phyloP scores from a whole-genome alignment of 1,139 yeast species.

The Candida glucosophila region DNA sequence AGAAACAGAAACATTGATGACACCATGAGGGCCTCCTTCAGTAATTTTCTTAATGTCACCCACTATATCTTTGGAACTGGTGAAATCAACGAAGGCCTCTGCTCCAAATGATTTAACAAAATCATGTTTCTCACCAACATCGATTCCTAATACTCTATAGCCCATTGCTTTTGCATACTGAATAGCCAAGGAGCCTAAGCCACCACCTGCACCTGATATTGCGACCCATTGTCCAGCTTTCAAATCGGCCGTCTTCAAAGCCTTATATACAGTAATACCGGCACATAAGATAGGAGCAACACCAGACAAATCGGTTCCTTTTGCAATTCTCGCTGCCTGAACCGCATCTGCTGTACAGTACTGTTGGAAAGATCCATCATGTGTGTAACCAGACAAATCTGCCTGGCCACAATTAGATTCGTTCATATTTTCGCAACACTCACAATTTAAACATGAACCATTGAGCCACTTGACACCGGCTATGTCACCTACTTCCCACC shows the following conservation, averaged over 20 bases:
- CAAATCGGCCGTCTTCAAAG: slow-evolving; percentile 59
- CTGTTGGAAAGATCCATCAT: slow-evolving; percentile 75
- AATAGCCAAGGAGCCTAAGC: slow-evolving; percentile 65
- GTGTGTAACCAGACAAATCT: slow-evolving; percentile 66
- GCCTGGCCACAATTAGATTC: slow-evolving; percentile 65
- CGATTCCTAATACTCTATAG: slow-evolving; percentile 63
- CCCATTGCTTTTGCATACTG: slow-evolving; percentile 77
- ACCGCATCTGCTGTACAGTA: slow-evolving; percentile 79
- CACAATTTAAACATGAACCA: slow-evolving; percentile 65
- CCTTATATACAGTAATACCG: slow-evolving; percentile 75
- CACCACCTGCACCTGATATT: slow-evolving; percentile 76
- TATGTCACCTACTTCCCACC: slow-evolving; percentile 61
- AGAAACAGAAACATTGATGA: slow-evolving; percentile 64
- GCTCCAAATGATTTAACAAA: slow-evolving; percentile 55
- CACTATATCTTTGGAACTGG: slow-evolving; percentile 46
- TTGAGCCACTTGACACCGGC: slow-evolving; percentile 76
- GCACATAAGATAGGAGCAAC: slow-evolving; percentile 79
- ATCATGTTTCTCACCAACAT: slow-evolving; percentile 64
- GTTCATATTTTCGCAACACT: slow-evolving; percentile 52
- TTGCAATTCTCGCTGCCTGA: slow-evolving; percentile 73
- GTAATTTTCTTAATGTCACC: slow-evolving; percentile 52
- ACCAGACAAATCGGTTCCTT: slow-evolving; percentile 61
- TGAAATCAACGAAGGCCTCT: slow-evolving; percentile 60
- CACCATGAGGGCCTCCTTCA: slow-evolving; percentile 74
- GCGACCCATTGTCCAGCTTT: slow-evolving; percentile 71